Evolutionary conservation across 179 eudicot genomes (phyloP).

Genomic region (Nepenthes alata): DNA sequence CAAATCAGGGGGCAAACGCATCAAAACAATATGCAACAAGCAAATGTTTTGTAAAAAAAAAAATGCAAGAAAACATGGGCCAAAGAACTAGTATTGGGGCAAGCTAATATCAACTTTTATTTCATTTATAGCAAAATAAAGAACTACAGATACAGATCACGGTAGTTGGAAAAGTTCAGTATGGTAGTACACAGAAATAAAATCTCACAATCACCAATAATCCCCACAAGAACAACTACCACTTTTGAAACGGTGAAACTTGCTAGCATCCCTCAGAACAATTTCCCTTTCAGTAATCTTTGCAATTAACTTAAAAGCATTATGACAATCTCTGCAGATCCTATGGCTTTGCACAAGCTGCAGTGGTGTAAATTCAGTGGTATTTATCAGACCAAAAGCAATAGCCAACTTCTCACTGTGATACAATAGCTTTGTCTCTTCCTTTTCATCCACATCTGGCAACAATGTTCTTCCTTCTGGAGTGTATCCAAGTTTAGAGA

Average conservation of each 20-base stretch:
- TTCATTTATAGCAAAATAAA: no score
- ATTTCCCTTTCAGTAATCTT: constrained; percentile 39
- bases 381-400: constrained; percentile 62
- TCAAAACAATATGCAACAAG: no score
- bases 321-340: constrained; percentile 67
- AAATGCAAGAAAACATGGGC: no score
- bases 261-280: constrained; percentile 64
- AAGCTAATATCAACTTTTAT: no score
- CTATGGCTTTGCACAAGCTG: constrained; percentile 80
- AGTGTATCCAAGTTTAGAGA: constrained; percentile 45
- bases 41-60: no score
- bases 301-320: constrained; percentile 48
- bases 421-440: constrained; percentile 31
- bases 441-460: constrained; percentile 76
- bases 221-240: constrained; percentile 89
- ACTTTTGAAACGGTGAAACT: constrained; percentile 61
- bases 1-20: no score
- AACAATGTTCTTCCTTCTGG: constrained; percentile 37
- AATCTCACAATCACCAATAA: constrained; percentile 45
- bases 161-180: no score
- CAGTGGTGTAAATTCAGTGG: constrained; percentile 31
- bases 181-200: not conserved
- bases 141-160: no score
- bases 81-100: no score
- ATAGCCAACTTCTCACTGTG: constrained; percentile 83